Evolutionary conservation across 139 green algal species (phyloP).

Genomic region (Asterochloris sp.): DNA sequence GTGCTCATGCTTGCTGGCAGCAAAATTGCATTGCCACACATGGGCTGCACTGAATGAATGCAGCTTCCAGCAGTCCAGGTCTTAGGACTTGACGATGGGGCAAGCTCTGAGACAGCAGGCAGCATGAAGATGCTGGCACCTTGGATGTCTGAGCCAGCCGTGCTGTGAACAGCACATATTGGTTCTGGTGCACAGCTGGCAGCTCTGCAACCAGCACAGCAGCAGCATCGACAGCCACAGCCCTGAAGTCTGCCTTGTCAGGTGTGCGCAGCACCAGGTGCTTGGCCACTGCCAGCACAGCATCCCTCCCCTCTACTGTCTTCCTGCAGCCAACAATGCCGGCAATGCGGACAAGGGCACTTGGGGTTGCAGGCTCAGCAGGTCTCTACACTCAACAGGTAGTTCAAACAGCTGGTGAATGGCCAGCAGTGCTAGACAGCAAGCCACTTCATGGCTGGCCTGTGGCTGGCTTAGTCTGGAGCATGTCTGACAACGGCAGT

Average conservation of each 20-base stretch:
- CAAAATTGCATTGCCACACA: too few relatives aligned
- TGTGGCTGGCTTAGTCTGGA: not conserved
- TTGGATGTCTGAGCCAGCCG: conserved; percentile 40
- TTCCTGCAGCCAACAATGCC: conserved; percentile 1
- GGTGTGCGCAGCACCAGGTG: conserved; percentile 49
- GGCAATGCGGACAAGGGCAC: not conserved
- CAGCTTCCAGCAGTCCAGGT: too few relatives aligned
- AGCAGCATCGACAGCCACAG: conserved; percentile 31
- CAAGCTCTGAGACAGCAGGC: not conserved
- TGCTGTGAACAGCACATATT: conserved; percentile 37
- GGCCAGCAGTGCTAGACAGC: not conserved
- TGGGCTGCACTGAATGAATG: too few relatives aligned
- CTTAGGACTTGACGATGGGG: not conserved
- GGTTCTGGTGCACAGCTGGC: conserved; percentile 23
- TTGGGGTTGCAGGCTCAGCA: too few relatives aligned
- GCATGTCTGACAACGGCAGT: not conserved
- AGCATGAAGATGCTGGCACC: not conserved
- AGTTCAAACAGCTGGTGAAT: too few relatives aligned
- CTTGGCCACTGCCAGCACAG: conserved; percentile 46
- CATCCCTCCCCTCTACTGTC: conserved; percentile 23
- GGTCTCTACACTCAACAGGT: not conserved
- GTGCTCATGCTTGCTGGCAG: not conserved
- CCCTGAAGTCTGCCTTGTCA: conserved; percentile 58
- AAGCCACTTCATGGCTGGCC: not conserved
- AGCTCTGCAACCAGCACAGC: conserved; percentile 33